A percentile compares a stretch with the other conserved stretches of the same genome.
phyloP scores from a whole-genome alignment of 164 flowering plant genomes.

The Piper longum region DNA sequence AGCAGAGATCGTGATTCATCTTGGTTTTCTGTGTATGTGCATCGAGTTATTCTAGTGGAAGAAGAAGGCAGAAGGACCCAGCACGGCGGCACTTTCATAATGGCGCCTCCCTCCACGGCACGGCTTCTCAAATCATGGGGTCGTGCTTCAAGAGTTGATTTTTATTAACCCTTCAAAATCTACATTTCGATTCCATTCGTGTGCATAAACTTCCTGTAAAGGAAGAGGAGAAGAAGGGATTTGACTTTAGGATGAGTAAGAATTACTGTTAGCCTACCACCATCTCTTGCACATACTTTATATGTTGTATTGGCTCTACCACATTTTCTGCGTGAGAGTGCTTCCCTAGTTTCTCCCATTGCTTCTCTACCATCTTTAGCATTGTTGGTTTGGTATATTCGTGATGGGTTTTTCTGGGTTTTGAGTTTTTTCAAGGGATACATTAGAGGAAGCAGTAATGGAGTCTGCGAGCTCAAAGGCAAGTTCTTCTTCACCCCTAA shows the following conservation, averaged over 20 bases:
- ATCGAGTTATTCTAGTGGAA: not conserved
- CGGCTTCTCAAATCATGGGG: too few relatives aligned
- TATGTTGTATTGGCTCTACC: not conserved
- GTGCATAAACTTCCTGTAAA: conserved; percentile 14
- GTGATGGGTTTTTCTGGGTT: conserved; percentile 1
- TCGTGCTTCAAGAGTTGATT: conserved; percentile 25
- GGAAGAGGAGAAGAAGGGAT: conserved; percentile 1
- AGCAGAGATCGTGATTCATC: not conserved
- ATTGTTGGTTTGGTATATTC: not conserved
- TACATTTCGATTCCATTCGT: conserved; percentile 35
- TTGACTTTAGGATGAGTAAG: conserved; percentile 19
- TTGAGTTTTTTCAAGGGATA: not conserved
- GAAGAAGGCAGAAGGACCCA: conserved; percentile 6
- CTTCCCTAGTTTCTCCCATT: not conserved
- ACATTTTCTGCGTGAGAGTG: not conserved
- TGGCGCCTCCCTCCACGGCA: too few relatives aligned
- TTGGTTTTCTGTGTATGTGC: conserved; percentile 9
- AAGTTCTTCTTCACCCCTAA: conserved; percentile 28
- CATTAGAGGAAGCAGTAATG: conserved; percentile 18
- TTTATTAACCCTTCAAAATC: conserved; percentile 42
- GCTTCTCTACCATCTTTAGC: not conserved
- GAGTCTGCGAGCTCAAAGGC: conserved; percentile 35
- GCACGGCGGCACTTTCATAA: too few relatives aligned
- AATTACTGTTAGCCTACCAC: conserved; percentile 18
- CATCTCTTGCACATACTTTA: conserved; percentile 1